A percentile compares a stretch with the other conserved stretches of the same genome.
Conservation (phyloP, 2,329 filamentous ascomycete genomes). For the Fusarium nurragi region DNA sequence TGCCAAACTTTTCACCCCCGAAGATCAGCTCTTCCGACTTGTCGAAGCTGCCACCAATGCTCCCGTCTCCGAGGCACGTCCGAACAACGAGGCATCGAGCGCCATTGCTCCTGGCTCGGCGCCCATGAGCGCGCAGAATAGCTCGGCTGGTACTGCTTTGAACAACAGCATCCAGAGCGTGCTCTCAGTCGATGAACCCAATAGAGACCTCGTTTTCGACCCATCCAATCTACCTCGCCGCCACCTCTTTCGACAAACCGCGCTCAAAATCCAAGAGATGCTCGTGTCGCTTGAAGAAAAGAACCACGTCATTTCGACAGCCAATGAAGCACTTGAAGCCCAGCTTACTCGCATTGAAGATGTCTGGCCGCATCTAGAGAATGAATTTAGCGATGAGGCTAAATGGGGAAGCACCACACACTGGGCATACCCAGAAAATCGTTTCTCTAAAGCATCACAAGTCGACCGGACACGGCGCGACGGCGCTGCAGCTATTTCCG, state of each 20-base stretch:
- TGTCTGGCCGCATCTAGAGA: slow-evolving; percentile 85
- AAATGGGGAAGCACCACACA: slow-evolving; percentile 91
- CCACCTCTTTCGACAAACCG: slow-evolving; percentile 80
- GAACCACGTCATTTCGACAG: slow-evolving; percentile 93
- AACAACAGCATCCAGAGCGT: slow-evolving; percentile 51
- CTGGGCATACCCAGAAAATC: slow-evolving; percentile 94
- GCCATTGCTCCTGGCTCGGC: slow-evolving; percentile 56
- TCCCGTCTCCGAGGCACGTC: slow-evolving; percentile 57
- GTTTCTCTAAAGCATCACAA: slow-evolving; percentile 70
- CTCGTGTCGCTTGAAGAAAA: slow-evolving; percentile 95
- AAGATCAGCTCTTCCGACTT: slow-evolving; percentile 81
- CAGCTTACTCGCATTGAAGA: slow-evolving; percentile 87
- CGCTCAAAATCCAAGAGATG: slow-evolving; percentile 82
- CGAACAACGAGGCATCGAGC: slow-evolving; percentile 56
- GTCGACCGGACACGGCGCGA: slow-evolving; percentile 82
- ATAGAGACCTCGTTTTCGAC: slow-evolving; percentile 59
- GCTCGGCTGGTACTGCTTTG: slow-evolving; percentile 53
- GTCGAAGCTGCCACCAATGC: slow-evolving; percentile 71
- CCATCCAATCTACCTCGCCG: slow-evolving; percentile 71
- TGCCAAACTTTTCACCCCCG: slow-evolving; percentile 91
- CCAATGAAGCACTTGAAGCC: slow-evolving; percentile 86
- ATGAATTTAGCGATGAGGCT: slow-evolving; percentile 93
- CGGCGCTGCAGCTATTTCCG: slow-evolving; percentile 79
- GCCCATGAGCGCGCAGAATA: slow-evolving; percentile 61
- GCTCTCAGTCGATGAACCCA: slow-evolving; percentile 56